These are phyloP conservation scores for Elongisporangium undulatum DNA, from an alignment of 352 stramenopile species.

Conservation along the genomic window DNA sequence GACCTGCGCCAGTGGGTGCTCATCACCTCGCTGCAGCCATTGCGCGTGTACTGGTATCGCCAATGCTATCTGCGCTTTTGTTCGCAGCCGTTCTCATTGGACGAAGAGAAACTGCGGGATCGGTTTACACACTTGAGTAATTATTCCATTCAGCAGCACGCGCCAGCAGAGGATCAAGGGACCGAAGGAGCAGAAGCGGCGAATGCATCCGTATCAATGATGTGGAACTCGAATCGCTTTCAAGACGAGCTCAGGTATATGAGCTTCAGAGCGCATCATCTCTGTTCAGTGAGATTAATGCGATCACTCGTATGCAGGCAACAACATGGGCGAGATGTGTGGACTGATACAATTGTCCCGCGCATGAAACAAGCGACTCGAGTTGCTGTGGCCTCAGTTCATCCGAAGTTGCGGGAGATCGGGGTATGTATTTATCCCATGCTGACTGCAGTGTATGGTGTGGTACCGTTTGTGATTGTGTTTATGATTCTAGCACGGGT, in stretches of 20 bases:
- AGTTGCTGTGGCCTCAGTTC: conserved; percentile 29
- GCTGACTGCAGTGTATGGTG: not conserved
- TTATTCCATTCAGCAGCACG: conserved; percentile 79
- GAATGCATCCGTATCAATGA: conserved; percentile 20
- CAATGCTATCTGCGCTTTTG: conserved; percentile 80
- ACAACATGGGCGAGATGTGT: conserved; percentile 36
- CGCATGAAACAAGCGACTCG: conserved; percentile 52
- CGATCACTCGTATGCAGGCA: conserved; percentile 8
- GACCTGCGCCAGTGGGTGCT: conserved; percentile 87
- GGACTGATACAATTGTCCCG: conserved; percentile 37
- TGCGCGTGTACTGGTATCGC: conserved; percentile 59
- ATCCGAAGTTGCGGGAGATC: conserved; percentile 37
- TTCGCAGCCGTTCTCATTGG: conserved; percentile 42
- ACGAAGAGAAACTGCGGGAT: conserved; percentile 27
- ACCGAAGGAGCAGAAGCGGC: not conserved
- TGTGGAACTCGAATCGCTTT: conserved; percentile 61
- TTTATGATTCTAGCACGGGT: conserved; percentile 37
- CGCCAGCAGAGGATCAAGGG: not conserved
- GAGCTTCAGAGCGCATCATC: not conserved
- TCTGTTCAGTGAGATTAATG: not conserved
- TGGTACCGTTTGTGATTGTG: not conserved
- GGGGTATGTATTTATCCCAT: conserved; percentile 32
- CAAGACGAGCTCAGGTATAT: conserved; percentile 30
- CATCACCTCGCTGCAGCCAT: conserved; percentile 51
- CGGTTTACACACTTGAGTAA: conserved; percentile 78